Conservation (phyloP, 306 rosid genomes). For the Prosopis cineraria region DNA sequence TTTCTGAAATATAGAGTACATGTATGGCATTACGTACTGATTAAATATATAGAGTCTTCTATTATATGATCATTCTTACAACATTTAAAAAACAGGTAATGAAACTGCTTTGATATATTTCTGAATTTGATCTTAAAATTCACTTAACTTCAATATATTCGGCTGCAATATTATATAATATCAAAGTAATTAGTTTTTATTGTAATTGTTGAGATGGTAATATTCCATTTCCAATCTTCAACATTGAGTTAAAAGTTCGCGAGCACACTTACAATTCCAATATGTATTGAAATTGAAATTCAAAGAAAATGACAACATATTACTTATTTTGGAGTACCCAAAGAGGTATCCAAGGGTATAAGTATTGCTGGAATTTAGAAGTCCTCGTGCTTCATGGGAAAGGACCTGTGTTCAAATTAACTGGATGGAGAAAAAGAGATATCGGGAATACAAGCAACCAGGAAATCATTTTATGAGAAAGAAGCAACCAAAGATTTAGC, state of each 20-base stretch:
- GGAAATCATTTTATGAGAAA: slow-evolving; percentile 5
- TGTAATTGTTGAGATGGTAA: background rate
- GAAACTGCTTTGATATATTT: background rate
- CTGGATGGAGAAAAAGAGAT: background rate
- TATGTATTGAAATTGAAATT: background rate
- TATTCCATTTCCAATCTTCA: background rate
- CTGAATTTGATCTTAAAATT: background rate
- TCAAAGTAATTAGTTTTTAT: background rate
- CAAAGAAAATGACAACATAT: background rate
- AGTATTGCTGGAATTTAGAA: background rate
- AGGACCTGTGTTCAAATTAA: background rate
- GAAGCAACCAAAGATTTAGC: background rate
- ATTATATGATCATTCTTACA: background rate
- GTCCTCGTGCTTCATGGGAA: background rate
- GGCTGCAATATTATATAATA: background rate
- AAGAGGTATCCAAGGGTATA: background rate
- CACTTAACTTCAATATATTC: background rate
- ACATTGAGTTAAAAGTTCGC: background rate
- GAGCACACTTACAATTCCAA: background rate
- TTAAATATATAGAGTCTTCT: background rate
- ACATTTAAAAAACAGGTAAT: background rate
- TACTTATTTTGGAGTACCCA: background rate
- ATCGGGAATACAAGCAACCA: background rate
- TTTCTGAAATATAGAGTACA: background rate
- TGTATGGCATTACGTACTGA: background rate